phyloP scores from a whole-genome alignment of 2,329 filamentous ascomycete genomes.

The Simplicillium aogashimaense region DNA sequence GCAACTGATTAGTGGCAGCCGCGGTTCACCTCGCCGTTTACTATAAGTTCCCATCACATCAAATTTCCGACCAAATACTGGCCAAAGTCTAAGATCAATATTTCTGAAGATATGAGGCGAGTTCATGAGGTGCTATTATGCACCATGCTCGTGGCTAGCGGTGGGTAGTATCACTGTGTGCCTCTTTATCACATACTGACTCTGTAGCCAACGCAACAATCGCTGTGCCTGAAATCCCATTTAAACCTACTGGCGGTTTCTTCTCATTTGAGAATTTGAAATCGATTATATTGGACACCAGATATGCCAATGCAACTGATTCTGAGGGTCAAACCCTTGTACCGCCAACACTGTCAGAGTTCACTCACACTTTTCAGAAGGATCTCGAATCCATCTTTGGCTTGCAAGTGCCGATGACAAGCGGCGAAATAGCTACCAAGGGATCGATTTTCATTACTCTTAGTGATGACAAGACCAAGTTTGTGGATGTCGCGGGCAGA shows the following conservation, averaged over 20 bases:
- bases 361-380: neutral
- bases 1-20: no score
- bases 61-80: no score
- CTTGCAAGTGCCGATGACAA: neutral
- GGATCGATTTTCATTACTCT: neutral
- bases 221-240: neutral
- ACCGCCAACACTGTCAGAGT: neutral
- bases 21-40: no score
- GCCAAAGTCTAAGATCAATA: no score
- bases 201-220: neutral
- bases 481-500: constrained; percentile 32
- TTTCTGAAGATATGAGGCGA: neutral
- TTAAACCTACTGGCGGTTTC: neutral
- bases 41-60: no score
- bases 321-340: neutral
- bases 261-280: neutral
- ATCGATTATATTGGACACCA: neutral
- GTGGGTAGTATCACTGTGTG: neutral
- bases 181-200: no score
- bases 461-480: constrained; percentile 13
- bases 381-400: neutral
- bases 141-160: neutral
- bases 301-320: neutral
- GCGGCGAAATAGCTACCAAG: neutral
- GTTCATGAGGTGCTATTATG: neutral